Percentiles rank a stretch among this genome's conserved stretches.
phyloP scores from a whole-genome alignment of 169 alveolate species.

The Plasmodium gallinaceum region DNA sequence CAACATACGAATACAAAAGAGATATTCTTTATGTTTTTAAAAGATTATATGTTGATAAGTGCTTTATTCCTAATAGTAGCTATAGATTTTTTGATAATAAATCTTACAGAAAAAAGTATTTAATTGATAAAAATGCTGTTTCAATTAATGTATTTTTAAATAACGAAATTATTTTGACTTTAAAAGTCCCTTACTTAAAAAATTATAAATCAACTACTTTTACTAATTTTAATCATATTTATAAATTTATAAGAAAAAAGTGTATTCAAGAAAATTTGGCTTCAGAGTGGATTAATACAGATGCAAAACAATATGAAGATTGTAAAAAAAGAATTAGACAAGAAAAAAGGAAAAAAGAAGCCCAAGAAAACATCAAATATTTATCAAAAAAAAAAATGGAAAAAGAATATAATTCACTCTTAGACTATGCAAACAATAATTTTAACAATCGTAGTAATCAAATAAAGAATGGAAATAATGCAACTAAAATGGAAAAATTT shows the following conservation, averaged over 20 bases:
- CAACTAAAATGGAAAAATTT: not conserved
- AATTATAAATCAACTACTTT: constrained; percentile 66
- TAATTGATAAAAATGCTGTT: constrained; percentile 53
- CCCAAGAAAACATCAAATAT: not conserved
- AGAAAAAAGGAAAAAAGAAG: not conserved
- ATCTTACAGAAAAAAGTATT: constrained; percentile 38
- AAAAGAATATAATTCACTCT: not conserved
- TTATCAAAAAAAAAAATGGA: not conserved
- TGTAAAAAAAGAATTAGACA: constrained; percentile 15
- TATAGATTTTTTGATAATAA: constrained; percentile 19
- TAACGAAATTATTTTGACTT: constrained; percentile 47
- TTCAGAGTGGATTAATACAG: constrained; percentile 19
- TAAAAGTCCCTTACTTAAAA: constrained; percentile 47
- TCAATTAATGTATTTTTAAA: constrained; percentile 39
- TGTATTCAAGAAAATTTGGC: constrained; percentile 41
- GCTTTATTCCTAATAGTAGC: constrained; percentile 44
- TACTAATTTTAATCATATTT: constrained; percentile 58
- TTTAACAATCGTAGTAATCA: not conserved
- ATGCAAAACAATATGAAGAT: constrained; percentile 27
- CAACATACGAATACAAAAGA: constrained; percentile 55
- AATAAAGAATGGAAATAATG: not conserved
- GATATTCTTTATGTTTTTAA: constrained; percentile 61
- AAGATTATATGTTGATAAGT: constrained; percentile 61
- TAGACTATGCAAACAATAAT: not conserved
- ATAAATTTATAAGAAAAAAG: constrained; percentile 32